Evolutionary conservation across 2,329 filamentous ascomycete species (phyloP), one percentile per base, ranked within the genome.

Genomic region (Cercospora janseana): DNA sequence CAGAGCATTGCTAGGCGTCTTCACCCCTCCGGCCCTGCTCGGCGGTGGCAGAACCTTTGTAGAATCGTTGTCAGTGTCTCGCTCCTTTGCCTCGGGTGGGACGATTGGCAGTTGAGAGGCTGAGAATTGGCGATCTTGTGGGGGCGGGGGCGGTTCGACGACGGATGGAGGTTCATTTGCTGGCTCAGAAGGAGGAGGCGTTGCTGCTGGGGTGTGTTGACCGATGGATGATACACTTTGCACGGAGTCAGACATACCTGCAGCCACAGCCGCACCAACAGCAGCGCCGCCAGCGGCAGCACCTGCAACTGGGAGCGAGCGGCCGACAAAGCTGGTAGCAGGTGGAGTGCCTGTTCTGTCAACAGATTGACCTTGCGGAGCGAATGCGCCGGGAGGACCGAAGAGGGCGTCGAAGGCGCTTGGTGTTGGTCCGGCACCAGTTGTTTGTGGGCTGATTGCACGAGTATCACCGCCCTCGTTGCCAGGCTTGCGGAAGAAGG

Each of bases 401-500:
- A 70, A 69, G 5, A 70, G 51, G 6, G 64, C 59, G 51, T 70
- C 66, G 26, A 69, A 69, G 1, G 67, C 67, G 48, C 65, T 68
- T 6, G 65, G 64, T 6, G 59, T 67, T 8, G 66, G 65, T 24
- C 62, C 64, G 18, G 49, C 18, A n/a, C 37, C 49, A 10, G 51
- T 56, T 13, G 50, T 46, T 18, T 56, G 57, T 9, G 61, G 61
- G 31, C 60, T 65, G 9, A 55, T 52, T 7, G 61, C 47, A 10
- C 60, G 55, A 26, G 60, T 49, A 3, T 51, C 46, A n/a, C 53
- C 41, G n/a, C 46, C 57, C 21, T 63, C 60, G 12, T 51, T 53
- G 28, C 62, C 62, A 8, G 75, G 72, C 51, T 77, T 79, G 64
- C 89, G 84, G 75, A 96, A 96, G 76, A 98, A 98, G 0, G 93